Conservation (phyloP, 2,329 filamentous ascomycete genomes). For the Rhexocercosporidium sp. region DNA sequence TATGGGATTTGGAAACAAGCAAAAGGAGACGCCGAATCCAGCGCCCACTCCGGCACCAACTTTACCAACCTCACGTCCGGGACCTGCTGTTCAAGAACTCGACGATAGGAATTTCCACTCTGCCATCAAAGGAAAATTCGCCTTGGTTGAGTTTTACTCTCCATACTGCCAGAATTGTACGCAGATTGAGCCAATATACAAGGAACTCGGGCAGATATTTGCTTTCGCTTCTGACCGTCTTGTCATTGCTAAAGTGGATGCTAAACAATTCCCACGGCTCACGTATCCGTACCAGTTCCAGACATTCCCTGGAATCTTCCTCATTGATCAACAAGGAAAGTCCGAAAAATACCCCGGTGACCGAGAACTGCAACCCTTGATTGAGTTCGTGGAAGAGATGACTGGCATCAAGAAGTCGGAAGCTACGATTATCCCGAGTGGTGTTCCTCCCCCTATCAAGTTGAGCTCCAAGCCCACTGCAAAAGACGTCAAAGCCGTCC, state of each 20-base stretch:
- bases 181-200: constrained; percentile 85
- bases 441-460: constrained; percentile 39
- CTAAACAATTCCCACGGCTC: constrained; percentile 79
- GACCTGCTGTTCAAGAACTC: constrained; percentile 73
- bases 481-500: constrained; percentile 55
- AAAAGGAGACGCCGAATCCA: constrained; percentile 31
- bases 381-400: constrained; percentile 35
- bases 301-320: constrained; percentile 95
- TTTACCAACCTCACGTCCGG: constrained; percentile 14
- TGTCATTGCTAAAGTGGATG: constrained; percentile 91
- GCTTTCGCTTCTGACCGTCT: constrained; percentile 71
- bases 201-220: constrained; percentile 82
- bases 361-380: constrained; percentile 31
- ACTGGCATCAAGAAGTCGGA: constrained; percentile 34
- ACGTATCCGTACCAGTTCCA: constrained; percentile 75
- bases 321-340: constrained; percentile 60
- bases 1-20: constrained; percentile 38
- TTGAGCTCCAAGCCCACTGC: constrained; percentile 41
- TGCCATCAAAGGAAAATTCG: constrained; percentile 86
- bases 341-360: constrained; percentile 32
- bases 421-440: constrained; percentile 22
- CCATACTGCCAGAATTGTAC: constrained; percentile 99
- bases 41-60: constrained; percentile 27
- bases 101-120: constrained; percentile 87
- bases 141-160: constrained; percentile 97